Evolutionary conservation across 2,329 filamentous ascomycete genomes (phyloP), one percentile per base, ranked within the genome.

Genomic region (Alternaria arbusti): DNA sequence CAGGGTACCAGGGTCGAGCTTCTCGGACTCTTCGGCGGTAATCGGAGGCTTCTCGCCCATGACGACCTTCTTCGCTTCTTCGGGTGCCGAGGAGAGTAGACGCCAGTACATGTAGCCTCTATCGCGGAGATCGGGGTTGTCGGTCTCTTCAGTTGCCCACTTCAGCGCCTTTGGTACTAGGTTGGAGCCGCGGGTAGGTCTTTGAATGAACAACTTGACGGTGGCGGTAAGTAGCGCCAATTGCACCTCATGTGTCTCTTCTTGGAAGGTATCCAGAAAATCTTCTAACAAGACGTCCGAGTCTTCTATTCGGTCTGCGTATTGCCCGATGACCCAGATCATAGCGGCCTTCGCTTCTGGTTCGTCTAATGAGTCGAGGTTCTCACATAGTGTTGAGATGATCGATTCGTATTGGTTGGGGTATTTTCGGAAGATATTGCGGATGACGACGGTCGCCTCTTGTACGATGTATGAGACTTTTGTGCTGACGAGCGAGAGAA

Each of bases 101-200:
- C 96, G 92, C 96, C 96, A 99, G 84, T 99, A 99, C 94, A 99
- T 98, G 84, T 97, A 99, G 0, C 96, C 96, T 73, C 96, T 87
- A 79, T 99, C 96, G 67, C 96, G 90, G 26, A 99, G 88, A 80
- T 99, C 96, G 0, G 96, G 96, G 80, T 99, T 97, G 77, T 99
- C 96, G n/a, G 95, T 98, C 79, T 98, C 96, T 79, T 98, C 96
- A 0, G 96, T 99, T 5, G 96, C 96, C 95, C 96, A 98, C 81
- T 98, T 98, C 54, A 99, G 85, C 3, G 98, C 95, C 74, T 94
- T 94, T 1, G 95, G 96, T 1, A 99, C 95, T 7, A 99, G 86
- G 56, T 96, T 90, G 74, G 97, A 94, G 25, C 93, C 96, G 77
- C 97, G 97, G 15, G 94, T 97, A 0, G 96, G 96, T 22, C 96